These are phyloP conservation scores for Nasturtium officinale DNA, from an alignment of 345 rosid species.

Conservation along the genomic window DNA sequence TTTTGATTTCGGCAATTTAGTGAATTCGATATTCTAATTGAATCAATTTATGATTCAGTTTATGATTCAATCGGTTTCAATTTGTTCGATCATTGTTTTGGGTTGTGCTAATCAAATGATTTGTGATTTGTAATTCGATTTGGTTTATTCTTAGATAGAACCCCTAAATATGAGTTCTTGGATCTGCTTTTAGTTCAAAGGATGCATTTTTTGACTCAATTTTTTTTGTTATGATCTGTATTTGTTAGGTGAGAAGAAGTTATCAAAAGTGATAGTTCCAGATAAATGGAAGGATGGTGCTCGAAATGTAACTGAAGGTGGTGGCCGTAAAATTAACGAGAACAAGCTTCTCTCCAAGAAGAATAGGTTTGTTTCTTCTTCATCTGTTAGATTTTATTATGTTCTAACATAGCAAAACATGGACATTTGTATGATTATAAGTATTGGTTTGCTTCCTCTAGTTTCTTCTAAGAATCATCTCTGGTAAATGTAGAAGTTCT, in stretches of 20 bases:
- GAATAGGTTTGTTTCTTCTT: constrained; percentile 50
- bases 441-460: not conserved
- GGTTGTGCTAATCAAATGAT: not conserved
- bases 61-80: not conserved
- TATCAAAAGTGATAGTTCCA: constrained; percentile 93
- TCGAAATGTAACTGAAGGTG: constrained; percentile 85
- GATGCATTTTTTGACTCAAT: not conserved
- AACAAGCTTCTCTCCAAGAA: constrained; percentile 96
- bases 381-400: too few relatives aligned
- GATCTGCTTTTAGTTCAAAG: constrained; percentile 6
- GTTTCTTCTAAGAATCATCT: not conserved
- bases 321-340: constrained; percentile 97
- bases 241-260: constrained; percentile 84
- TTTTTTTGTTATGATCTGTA: not conserved
- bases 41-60: not conserved
- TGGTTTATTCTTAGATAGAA: not conserved
- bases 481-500: not conserved
- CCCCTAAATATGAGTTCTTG: not conserved
- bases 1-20: not conserved
- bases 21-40: not conserved
- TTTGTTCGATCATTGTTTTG: not conserved
- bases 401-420: too few relatives aligned
- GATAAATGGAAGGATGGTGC: constrained; percentile 99
- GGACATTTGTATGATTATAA: not conserved
- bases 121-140: constrained; percentile 1